Conservation (phyloP, 257 asterid genomes). For the Avicennia marina region DNA sequence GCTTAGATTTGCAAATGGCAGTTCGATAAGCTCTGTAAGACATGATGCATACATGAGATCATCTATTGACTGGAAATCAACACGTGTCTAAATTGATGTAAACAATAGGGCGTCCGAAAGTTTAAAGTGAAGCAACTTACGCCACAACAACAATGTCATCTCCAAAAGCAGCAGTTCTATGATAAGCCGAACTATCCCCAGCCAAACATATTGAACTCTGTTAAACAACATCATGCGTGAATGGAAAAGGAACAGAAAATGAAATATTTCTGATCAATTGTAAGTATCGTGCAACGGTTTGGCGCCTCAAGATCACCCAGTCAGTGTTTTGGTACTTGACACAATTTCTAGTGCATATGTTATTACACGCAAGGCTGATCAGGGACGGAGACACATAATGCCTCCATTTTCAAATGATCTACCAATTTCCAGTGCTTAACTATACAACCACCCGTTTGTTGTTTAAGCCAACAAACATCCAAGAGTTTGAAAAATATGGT, state of each 20-base stretch:
- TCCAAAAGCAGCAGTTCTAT: constrained; percentile 47
- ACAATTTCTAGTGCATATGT: no score
- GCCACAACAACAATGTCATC: constrained; percentile 90
- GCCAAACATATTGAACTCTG: constrained; percentile 61
- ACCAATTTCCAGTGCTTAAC: no score
- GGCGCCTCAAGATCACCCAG: no score
- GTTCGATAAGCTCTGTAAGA: constrained; percentile 72
- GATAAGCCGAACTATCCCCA: constrained; percentile 41
- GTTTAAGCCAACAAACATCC: no score
- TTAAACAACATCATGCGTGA: neutral
- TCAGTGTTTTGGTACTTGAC: no score
- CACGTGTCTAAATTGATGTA: neutral
- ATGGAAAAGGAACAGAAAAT: neutral
- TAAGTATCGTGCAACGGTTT: neutral
- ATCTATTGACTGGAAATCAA: neutral
- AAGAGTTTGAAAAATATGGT: no score
- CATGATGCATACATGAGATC: neutral
- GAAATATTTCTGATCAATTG: neutral
- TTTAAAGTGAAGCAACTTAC: constrained; percentile 42
- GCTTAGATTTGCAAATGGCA: constrained; percentile 75
- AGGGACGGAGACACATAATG: no score
- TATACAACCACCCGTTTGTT: no score
- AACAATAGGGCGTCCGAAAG: neutral
- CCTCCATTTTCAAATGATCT: no score
- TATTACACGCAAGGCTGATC: no score